phyloP scores from a whole-genome alignment of 352 stramenopile genomes.

The Albugo laibachii region DNA sequence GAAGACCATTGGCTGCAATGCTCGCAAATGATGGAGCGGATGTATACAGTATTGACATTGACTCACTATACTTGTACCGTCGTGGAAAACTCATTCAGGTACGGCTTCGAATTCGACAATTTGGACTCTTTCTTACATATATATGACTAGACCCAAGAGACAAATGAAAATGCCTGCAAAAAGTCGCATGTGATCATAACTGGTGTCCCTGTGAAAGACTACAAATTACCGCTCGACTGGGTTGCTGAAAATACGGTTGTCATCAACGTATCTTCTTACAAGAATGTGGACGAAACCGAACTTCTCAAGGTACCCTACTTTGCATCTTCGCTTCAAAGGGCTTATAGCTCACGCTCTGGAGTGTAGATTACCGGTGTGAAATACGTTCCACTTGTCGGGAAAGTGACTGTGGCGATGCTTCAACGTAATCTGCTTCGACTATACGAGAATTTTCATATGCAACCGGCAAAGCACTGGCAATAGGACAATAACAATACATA shows the following conservation, averaged over 20 bases:
- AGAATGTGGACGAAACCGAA: constrained; percentile 86
- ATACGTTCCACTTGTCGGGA: constrained; percentile 92
- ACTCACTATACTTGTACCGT: constrained; percentile 90
- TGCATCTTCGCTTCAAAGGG: not conserved
- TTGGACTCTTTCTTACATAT: not conserved
- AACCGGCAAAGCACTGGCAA: constrained; percentile 73
- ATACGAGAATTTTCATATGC: constrained; percentile 92
- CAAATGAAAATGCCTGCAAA: constrained; percentile 67
- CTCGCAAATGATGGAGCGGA: constrained; percentile 89
- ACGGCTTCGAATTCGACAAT: not conserved
- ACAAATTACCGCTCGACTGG: constrained; percentile 84
- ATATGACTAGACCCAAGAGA: constrained; percentile 44
- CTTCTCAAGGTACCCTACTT: constrained; percentile 36
- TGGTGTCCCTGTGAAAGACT: constrained; percentile 85
- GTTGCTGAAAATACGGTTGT: constrained; percentile 84
- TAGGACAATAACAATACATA: constrained; percentile 9
- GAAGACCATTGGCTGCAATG: constrained; percentile 87
- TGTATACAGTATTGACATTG: constrained; percentile 91
- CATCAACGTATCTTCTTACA: constrained; percentile 93
- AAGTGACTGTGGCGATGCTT: constrained; percentile 93
- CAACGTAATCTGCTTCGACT: constrained; percentile 90
- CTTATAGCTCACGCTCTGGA: not conserved
- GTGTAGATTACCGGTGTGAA: constrained; percentile 74
- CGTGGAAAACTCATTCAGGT: constrained; percentile 75
- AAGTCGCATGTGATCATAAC: constrained; percentile 88